These are phyloP conservation scores for Eutrema heterophyllum DNA, from an alignment of 345 rosid species.

Conservation along the genomic window DNA sequence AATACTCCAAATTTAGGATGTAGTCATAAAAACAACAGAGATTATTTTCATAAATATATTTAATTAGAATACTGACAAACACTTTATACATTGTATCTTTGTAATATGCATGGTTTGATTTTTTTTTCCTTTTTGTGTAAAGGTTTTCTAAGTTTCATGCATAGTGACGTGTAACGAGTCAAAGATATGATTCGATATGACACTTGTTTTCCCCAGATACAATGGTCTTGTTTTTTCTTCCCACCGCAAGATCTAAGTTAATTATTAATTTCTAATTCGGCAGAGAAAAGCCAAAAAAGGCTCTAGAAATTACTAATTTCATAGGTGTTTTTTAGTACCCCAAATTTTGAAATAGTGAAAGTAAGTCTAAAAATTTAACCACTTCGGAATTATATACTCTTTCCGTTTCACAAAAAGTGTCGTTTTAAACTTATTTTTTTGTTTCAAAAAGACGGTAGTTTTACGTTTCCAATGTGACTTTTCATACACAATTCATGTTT, in stretches of 20 bases:
- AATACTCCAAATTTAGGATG: too few species aligned
- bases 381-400: too few species aligned
- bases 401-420: too few species aligned
- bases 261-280: not conserved
- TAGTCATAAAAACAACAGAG: too few species aligned
- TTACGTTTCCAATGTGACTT: too few species aligned
- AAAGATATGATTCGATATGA: not conserved
- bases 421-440: too few species aligned
- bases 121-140: not conserved
- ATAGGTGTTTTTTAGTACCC: not conserved
- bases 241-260: not conserved
- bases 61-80: not conserved
- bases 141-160: not conserved
- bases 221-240: not conserved
- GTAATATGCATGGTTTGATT: not conserved
- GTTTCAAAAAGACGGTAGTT: too few species aligned
- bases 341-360: not conserved
- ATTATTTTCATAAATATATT: not conserved
- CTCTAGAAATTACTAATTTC: not conserved
- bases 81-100: not conserved
- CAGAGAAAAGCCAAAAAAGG: not conserved
- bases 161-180: slow-evolving; percentile 26
- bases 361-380: too few species aligned
- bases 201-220: not conserved
- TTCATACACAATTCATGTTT: too few species aligned